Evolutionary conservation across 495 filamentous ascomycete species (phyloP).

Genomic region (Neurospora tetraspora): DNA sequence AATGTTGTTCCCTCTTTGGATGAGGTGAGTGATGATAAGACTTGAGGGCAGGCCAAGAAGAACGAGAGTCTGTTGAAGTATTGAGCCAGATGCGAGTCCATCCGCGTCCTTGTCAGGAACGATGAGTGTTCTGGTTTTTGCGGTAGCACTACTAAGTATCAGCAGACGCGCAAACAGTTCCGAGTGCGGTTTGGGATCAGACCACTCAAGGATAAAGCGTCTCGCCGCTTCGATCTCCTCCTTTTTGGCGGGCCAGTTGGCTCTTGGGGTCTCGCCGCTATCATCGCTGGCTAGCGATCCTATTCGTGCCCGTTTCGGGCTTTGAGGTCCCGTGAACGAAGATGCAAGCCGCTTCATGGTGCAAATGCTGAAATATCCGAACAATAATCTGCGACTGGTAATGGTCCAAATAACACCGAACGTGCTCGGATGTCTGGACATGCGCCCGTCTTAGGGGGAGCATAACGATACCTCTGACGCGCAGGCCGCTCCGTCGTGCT

Average conservation of each 20-base stretch:
- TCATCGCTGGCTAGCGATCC: not conserved
- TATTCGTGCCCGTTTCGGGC: not conserved
- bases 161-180: conserved; percentile 5
- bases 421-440: not conserved
- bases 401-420: not conserved
- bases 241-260: not conserved
- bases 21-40: conserved; percentile 41
- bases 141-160: conserved; percentile 2
- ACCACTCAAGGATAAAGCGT: conserved; percentile 43
- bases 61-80: conserved; percentile 43
- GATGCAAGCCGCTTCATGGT: not conserved
- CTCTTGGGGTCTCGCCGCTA: not conserved
- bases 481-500: not conserved
- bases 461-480: not conserved
- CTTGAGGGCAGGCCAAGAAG: conserved; percentile 36
- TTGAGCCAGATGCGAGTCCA: conserved; percentile 48
- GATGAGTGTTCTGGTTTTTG: conserved; percentile 32
- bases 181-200: conserved; percentile 11
- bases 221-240: conserved; percentile 7
- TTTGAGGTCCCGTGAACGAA: not conserved
- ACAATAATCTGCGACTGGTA: not conserved
- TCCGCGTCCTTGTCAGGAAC: conserved; percentile 55
- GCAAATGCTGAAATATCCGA: not conserved
- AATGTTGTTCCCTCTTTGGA: conserved; percentile 41
- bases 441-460: not conserved